Conservation (phyloP, 2,329 filamentous ascomycete genomes). For the Fusarium oxysporum region DNA sequence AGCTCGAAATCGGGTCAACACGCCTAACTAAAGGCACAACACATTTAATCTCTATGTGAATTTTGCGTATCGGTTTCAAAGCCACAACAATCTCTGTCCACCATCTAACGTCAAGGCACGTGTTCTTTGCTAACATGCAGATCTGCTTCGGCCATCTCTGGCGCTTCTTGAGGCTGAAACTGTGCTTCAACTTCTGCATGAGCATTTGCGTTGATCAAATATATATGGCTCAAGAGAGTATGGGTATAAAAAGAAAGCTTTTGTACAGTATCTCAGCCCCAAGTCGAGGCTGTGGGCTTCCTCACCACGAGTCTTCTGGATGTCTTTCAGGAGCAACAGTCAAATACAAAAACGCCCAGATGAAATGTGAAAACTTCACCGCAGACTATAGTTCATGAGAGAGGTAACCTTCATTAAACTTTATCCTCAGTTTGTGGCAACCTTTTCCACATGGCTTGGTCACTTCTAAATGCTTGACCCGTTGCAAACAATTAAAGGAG, state of each 20-base stretch:
- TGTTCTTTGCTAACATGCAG: background rate
- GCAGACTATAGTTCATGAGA: background rate
- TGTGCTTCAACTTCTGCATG: background rate
- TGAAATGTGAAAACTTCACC: background rate
- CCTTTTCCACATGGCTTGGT: background rate
- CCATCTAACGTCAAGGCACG: background rate
- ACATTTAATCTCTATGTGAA: background rate
- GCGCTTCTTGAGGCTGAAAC: slow-evolving; percentile 24
- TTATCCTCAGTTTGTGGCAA: background rate
- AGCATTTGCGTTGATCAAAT: background rate
- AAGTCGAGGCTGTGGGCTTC: background rate
- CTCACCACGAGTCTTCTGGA: background rate
- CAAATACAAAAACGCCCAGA: background rate
- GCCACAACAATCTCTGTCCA: background rate
- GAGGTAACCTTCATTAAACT: background rate
- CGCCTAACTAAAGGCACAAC: slow-evolving; percentile 6
- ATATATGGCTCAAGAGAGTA: background rate
- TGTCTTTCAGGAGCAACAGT: background rate
- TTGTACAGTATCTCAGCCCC: background rate
- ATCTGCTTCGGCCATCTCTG: background rate
- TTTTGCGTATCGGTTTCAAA: background rate
- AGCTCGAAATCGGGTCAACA: background rate
- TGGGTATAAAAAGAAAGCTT: background rate
- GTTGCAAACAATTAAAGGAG: background rate
- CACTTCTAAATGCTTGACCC: background rate